Base-by-base conservation (phyloP, 108 stramenopile genomes). In the Cylindrotheca fusiformis region DNA sequence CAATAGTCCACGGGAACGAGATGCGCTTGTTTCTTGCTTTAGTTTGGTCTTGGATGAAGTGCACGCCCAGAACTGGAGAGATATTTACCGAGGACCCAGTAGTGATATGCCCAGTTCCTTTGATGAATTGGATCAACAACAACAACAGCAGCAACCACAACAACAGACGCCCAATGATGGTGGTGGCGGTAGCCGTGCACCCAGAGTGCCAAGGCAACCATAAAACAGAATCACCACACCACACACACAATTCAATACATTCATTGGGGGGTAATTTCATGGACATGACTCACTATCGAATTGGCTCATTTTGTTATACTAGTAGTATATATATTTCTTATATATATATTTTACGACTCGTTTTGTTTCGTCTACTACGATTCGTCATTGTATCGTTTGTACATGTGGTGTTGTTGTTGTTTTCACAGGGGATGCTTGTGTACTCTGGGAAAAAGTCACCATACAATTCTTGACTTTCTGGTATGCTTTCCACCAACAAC, bases 11-110 rank as follows among this genome's bases (percentile, higher is more conserved):
- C 58, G 84, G 18, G 90, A 92, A 63, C 66, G 90, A 10, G 90
- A 92, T 78, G 90, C 90, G 0, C 65, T 92, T 31, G 90, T 92
- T 0, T 77, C 77, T 32, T 92, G 90, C 60, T 92, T 92, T 72
- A 75, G 73, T 20, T 59, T 92, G 52, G 90, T 92, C 0, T 70
- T 92, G 68, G 90, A 92, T 69, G 90, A 92, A 75, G 87, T 92
- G 3, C 90, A 92, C 68, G 90, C 90, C 1, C 84, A 87, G 71
- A 92, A 92, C 64, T 92, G 90, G 90, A 76, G 90, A 65, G 90
- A 92, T 74, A 85, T 92, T 63, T 87, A 92, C 56, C 63, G 90
- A 29, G 90, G 84, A 32, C 90, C 90, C 22, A 81, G 80, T 58
- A 79, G 76, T 53, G 90, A 92, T 65, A 88, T 92, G 90, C 90